Evolutionary conservation across 2,329 filamentous ascomycete genomes (phyloP), one percentile per base, ranked within the genome.

Genomic region (Alternaria alternata): DNA sequence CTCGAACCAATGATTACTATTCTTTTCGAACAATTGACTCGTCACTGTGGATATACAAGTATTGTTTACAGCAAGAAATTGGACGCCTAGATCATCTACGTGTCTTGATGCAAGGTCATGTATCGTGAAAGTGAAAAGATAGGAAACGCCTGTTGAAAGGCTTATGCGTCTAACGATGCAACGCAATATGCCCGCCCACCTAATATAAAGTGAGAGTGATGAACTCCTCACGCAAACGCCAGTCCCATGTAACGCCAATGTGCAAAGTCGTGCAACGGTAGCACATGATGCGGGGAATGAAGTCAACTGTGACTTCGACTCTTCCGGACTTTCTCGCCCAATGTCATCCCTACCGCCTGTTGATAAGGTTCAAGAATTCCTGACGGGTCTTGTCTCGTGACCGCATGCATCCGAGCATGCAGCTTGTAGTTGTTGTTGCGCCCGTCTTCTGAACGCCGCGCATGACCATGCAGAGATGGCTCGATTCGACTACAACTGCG

Each of bases 401-500:
- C 75, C 97, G 90, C 85, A 99, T 96, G 73, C 93, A 94, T 39
- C 95, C 95, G n/a, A 98, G 87, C 81, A 99, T 96, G 78, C 94
- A 98, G 82, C 93, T 97, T 18, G 95, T 99, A 38, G 96, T 95
- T 7, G 95, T 98, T 18, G 87, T 91, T 51, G 91, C 89, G 41
- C 86, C 87, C 0, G 93, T 93, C 84, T 99, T 97, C 77, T 97
- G 88, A 9, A 99, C 94, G n/a, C 95, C 95, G 47, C 95, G 88
- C 94, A 97, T 98, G 16, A 97, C 93, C 94, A 98, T 99, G 84
- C 95, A 99, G 47, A 98, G 83, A 81, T 99, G 95, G 74, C 89
- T 94, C 14, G 92, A 96, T 76, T 99, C 95, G 90, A 99, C 97
- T 61, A 99, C 94, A 3, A 99, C 95, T 20, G 92, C 94, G 2